A percentile compares a stretch with the other conserved stretches of the same genome.
Evolutionary conservation across 441 rosid genomes (phyloP).

Genomic region (Croton setiger): DNA sequence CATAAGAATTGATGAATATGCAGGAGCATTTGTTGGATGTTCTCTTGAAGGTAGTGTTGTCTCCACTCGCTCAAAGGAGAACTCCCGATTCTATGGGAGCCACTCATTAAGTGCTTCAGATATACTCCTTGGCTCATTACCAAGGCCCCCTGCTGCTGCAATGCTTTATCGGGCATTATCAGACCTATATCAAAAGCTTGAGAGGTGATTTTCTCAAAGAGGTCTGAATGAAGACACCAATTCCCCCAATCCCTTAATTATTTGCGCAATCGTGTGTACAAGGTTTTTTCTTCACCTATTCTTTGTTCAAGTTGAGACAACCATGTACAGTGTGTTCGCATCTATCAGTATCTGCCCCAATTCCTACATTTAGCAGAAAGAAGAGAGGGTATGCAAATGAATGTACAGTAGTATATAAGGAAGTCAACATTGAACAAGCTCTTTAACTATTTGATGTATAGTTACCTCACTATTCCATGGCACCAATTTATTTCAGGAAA

Average conservation of each 20-base stretch:
- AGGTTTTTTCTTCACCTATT: neutral
- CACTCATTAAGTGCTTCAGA: slow-evolving; percentile 73
- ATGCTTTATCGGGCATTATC: slow-evolving; percentile 68
- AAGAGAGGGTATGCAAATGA: neutral
- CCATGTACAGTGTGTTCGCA: slow-evolving; percentile 3
- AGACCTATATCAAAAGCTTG: slow-evolving; percentile 58
- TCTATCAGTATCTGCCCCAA: neutral
- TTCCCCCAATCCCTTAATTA: neutral
- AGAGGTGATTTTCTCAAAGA: slow-evolving; percentile 28
- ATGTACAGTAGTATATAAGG: slow-evolving; percentile 10
- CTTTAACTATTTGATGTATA: neutral
- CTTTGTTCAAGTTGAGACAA: neutral
- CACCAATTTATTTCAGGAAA: no score
- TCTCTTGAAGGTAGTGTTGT: slow-evolving; percentile 93
- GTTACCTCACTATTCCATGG: neutral
- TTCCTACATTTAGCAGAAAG: neutral
- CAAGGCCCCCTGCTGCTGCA: slow-evolving; percentile 87
- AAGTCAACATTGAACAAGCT: neutral
- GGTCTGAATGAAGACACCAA: neutral
- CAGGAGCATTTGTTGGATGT: slow-evolving; percentile 95
- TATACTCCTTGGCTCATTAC: slow-evolving; percentile 79
- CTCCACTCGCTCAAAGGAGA: slow-evolving; percentile 64
- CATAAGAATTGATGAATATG: slow-evolving; percentile 13
- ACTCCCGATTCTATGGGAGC: slow-evolving; percentile 79
- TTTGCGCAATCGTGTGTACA: neutral